Conservation (phyloP, 2,329 filamentous ascomycete species). For the Davidsoniella neocaledoniae region DNA sequence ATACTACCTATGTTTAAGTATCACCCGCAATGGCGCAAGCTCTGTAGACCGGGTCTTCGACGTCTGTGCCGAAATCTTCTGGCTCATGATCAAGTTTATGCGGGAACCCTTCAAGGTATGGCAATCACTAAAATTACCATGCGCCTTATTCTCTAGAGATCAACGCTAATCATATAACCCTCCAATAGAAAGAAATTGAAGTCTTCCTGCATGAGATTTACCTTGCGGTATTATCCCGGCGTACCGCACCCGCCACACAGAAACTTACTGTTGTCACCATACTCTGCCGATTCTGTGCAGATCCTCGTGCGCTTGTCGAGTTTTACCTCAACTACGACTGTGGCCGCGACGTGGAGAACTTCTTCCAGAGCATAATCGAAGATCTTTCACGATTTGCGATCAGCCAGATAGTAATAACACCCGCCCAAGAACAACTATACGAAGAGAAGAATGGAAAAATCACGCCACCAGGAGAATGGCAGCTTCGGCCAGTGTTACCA, state of each 20-base stretch:
- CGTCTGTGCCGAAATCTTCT: conserved; percentile 93
- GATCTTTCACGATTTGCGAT: conserved; percentile 80
- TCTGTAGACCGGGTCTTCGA: conserved; percentile 86
- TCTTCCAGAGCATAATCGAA: conserved; percentile 90
- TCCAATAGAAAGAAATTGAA: conserved; percentile 71
- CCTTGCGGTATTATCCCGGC: conserved; percentile 73
- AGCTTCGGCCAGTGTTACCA: conserved; percentile 67
- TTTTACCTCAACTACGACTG: conserved; percentile 98
- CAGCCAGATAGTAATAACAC: conserved; percentile 55
- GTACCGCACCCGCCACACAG: conserved; percentile 71
- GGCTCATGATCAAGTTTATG: conserved; percentile 90
- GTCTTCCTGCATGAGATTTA: conserved; percentile 98
- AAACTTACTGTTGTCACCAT: conserved; percentile 85
- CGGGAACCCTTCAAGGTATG: conserved; percentile 77
- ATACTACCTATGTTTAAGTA: conserved; percentile 86
- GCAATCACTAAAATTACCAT: neutral
- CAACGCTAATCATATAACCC: neutral
- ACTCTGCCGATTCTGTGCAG: conserved; percentile 65
- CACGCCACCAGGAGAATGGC: conserved; percentile 57
- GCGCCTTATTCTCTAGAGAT: neutral
- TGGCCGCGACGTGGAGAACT: conserved; percentile 87
- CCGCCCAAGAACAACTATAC: conserved; percentile 69
- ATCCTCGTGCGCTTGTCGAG: conserved; percentile 80
- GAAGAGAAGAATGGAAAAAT: conserved; percentile 57
- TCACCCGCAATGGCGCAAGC: conserved; percentile 89